Percentiles rank a stretch among this genome's conserved stretches.
Evolutionary conservation across 768 basidiomycete genomes (phyloP).

Genomic region (Clathrus columnatus): DNA sequence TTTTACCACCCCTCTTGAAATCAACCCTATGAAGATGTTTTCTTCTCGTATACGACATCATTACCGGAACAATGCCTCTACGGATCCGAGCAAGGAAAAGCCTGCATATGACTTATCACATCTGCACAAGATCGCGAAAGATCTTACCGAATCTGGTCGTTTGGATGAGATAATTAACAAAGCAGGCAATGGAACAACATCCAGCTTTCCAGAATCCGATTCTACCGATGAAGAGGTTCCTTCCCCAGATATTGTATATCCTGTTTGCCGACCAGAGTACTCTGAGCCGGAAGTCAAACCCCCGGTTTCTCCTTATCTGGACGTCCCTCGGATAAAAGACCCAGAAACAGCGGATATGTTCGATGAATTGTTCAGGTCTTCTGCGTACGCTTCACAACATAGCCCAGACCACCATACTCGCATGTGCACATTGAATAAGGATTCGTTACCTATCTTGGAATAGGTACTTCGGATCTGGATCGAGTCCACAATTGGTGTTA

Average conservation of each 20-base stretch:
- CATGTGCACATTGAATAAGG: not conserved
- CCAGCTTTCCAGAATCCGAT: not conserved
- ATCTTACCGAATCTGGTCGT: not conserved
- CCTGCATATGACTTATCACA: not conserved
- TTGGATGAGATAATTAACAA: not conserved
- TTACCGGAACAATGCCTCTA: not conserved
- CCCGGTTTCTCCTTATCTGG: not conserved
- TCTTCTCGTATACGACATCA: not conserved
- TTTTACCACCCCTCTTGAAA: conserved; percentile 7
- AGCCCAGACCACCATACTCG: not conserved
- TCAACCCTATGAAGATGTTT: conserved; percentile 6
- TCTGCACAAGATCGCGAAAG: not conserved
- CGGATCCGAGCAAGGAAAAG: not conserved
- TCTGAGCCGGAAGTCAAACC: not conserved
- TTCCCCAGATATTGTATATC: not conserved
- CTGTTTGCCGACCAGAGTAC: not conserved
- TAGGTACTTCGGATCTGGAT: not conserved
- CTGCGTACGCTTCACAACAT: not conserved
- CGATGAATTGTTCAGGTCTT: not conserved
- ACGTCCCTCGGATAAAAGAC: not conserved
- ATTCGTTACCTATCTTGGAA: not conserved
- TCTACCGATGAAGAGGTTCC: not conserved
- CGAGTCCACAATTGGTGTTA: not conserved
- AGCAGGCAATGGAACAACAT: not conserved
- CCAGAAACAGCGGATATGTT: not conserved